Evolutionary conservation across 371 early-diverging fungal genomes (phyloP), one percentile per base, ranked within the genome.

Genomic region (Gilbertella persicaria): DNA sequence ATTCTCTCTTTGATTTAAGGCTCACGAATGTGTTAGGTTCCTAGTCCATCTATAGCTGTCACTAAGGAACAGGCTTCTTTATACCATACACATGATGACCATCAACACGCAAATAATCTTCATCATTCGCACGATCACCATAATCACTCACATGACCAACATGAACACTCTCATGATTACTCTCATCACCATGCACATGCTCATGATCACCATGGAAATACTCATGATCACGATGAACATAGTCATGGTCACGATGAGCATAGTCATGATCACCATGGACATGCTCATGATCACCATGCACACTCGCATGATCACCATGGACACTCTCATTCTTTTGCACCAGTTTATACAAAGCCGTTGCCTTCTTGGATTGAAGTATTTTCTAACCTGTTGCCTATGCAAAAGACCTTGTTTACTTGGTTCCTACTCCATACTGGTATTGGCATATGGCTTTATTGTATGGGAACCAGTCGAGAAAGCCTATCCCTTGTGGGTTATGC

Each of bases 401-500:
- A 86, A 62, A 84, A 84, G 55, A 81, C 86, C 1, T 60, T 83
- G 42, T 84, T 86, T 50, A 80, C 82, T 0, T 84, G 83, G 79
- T 78, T 80, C 25, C 9, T 77, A 6, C 45, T 78, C 10, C 83
- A 86, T 38, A 37, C 61, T 6, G 19, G 58, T 5, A 65, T 81
- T 26, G 81, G 83, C 2, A 43, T 79, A n/a, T 56, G 72, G 40
- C 60, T 81, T 0, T 86, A 79, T 67, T 59, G 73, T 55, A 67
- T 73, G 40, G 86, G 83, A 12, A 69, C 71, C 36, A 66, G 73
- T 25, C 30, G 63, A 17, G 80, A 79, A 53, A 80, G 78, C 28
- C 52, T 84, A 45, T 71, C 83, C 4, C 55, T 82, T 13, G 66
- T 77, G 25, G 84, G 81, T 7, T 71, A 78, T 30, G 63, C 76